Evolutionary conservation across 352 stramenopile species (phyloP).

Genomic region (Globisporangium nagaii): DNA sequence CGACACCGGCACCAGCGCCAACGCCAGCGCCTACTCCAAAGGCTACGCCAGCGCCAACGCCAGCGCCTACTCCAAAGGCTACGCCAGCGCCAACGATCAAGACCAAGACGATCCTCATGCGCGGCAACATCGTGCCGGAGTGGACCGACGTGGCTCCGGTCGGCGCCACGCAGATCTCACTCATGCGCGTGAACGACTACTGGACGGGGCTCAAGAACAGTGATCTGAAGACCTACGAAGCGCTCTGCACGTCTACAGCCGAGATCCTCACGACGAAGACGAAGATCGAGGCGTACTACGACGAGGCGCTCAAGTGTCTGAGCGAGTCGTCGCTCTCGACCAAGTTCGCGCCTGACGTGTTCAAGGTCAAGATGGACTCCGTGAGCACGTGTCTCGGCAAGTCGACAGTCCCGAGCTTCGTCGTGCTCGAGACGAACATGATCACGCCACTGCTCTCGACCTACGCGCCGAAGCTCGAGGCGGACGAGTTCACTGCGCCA

Average conservation of each 20-base stretch:
- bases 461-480: slow-evolving; percentile 3
- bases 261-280: neutral
- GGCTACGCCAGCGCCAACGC: neutral
- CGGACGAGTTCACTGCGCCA: neutral
- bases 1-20: neutral
- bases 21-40: neutral
- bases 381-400: neutral
- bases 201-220: slow-evolving; percentile 1
- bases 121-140: neutral
- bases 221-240: neutral
- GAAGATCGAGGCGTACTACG: slow-evolving; percentile 5
- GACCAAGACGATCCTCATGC: slow-evolving; percentile 6
- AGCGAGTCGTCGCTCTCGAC: neutral
- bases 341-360: neutral
- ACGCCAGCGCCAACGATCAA: neutral
- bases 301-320: neutral
- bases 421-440: neutral
- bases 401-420: neutral
- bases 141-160: slow-evolving; percentile 5
- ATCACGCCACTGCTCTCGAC: neutral
- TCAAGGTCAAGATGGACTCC: neutral
- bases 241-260: neutral
- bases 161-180: neutral
- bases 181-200: slow-evolving; percentile 1
- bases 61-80: neutral